Evolutionary conservation across 2,329 filamentous ascomycete species (phyloP), one percentile per base, ranked within the genome.

Genomic region (Aspergillus versicolor): DNA sequence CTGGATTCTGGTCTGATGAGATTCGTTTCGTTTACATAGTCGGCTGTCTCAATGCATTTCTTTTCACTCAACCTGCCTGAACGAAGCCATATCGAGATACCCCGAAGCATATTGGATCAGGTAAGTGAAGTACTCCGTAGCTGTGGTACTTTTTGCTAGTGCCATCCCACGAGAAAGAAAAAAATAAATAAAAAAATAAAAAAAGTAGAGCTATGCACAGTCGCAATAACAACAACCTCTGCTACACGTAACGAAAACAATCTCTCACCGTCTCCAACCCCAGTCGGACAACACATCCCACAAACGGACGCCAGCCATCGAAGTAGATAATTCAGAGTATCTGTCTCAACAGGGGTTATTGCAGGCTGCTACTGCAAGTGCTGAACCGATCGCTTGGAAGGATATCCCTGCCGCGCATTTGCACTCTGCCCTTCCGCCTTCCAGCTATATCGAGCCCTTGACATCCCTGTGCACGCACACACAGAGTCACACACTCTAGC

Each of bases 11-110:
- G 47, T 13, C 22, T 45, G 40, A 41, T 32, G 27, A 17, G 43
- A 8, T 49, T 55, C 45, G 43, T 32, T 49, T 55, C 45, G 52
- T 43, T 54, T 41, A 37, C 34, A 51, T 45, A 47, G 44, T 47
- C 30, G 27, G 27, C 47, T 50, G 27, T 42, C 22, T 51, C 48
- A 51, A 51, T 51, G 48, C 30, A 47, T 47, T 34, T 21, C 44
- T 47, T 34, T 47, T 47, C 44, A 47, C 21, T 47, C 44, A 34
- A 13, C 7, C 27, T 9, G 5, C n/a, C 12, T 21, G 8, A 24
- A 47, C 27, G 7, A 32, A 19, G 9, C 43, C 43, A 21, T n/a
- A 27, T 30, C 19, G 13, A 15, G 21, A 22, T 21, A 8, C 12
- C 11, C 12, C 11, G 8, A 21, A 24, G 21, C 21, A 27, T 44